These are phyloP conservation scores for Achaetomiella virescens DNA, from an alignment of 495 filamentous ascomycete species.

Conservation along the genomic window DNA sequence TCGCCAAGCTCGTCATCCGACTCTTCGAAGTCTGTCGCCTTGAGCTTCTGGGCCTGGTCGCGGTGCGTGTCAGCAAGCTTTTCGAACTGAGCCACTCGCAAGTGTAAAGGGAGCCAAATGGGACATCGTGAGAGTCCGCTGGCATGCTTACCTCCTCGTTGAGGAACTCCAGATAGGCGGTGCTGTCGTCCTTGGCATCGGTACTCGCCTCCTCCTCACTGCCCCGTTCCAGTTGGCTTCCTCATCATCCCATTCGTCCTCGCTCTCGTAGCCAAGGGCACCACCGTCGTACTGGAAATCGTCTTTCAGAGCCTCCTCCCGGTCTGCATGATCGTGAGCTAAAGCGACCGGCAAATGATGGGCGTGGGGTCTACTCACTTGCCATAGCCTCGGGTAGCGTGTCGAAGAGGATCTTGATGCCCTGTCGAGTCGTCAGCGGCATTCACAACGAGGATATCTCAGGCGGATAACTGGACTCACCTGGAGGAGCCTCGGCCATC, in stretches of 20 bases:
- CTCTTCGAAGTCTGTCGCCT: conserved; percentile 48
- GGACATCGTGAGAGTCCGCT: not conserved
- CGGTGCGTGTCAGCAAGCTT: conserved; percentile 29
- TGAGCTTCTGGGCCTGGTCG: conserved; percentile 72
- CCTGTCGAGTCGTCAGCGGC: conserved; percentile 30
- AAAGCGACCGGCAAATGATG: not conserved
- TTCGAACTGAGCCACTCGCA: conserved; percentile 6
- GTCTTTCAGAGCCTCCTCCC: conserved; percentile 88
- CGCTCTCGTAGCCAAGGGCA: conserved; percentile 68
- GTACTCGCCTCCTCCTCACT: conserved; percentile 47
- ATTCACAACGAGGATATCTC: not conserved
- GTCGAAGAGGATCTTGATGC: conserved; percentile 85
- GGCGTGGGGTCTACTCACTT: conserved; percentile 47
- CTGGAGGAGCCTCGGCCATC: conserved; percentile 91
- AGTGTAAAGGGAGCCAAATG: conserved; percentile 12
- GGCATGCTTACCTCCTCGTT: conserved; percentile 65
- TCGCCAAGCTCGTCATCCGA: conserved; percentile 88
- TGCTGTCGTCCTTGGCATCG: conserved; percentile 81
- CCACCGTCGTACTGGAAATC: conserved; percentile 67
- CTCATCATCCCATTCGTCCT: conserved; percentile 71
- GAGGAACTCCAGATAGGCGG: conserved; percentile 91
- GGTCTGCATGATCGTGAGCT: conserved; percentile 46
- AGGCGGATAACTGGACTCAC: not conserved
- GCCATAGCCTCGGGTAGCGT: conserved; percentile 81
- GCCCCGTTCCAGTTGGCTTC: conserved; percentile 52